These are phyloP conservation scores for Neurospora intermedia DNA, from an alignment of 495 filamentous ascomycete genomes.

Conservation along the genomic window DNA sequence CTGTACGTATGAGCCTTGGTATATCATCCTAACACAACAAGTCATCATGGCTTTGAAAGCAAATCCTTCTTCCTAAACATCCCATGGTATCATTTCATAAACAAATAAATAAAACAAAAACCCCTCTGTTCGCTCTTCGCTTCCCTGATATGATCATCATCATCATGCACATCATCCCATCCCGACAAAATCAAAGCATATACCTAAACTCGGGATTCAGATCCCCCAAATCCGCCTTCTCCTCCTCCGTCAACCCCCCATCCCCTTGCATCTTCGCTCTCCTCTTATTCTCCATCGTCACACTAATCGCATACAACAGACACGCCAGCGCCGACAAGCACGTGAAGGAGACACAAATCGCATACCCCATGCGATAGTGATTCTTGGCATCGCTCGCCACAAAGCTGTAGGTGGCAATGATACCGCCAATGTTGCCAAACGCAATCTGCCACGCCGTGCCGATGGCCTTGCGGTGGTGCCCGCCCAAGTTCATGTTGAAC, in stretches of 20 bases:
- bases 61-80: background rate
- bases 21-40: background rate
- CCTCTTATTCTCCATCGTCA: constrained; percentile 55
- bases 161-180: background rate
- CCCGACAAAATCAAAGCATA: constrained; percentile 17
- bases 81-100: background rate
- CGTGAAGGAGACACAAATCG: constrained; percentile 66
- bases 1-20: background rate
- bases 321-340: constrained; percentile 53
- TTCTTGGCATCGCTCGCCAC: constrained; percentile 54
- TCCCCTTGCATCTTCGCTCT: constrained; percentile 42
- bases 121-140: background rate
- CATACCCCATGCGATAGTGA: constrained; percentile 62
- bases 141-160: background rate
- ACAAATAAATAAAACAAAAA: background rate
- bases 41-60: background rate
- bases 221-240: constrained; percentile 66
- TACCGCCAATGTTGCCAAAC: constrained; percentile 91
- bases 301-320: constrained; percentile 46
- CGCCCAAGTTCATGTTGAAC: constrained; percentile 88
- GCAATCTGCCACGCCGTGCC: constrained; percentile 85
- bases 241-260: constrained; percentile 53
- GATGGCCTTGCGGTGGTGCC: constrained; percentile 73
- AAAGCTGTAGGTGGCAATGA: constrained; percentile 83
- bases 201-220: constrained; percentile 55